These are phyloP conservation scores for Fusarium marasasianum DNA, from an alignment of 2,329 filamentous ascomycete species.

Conservation along the genomic window DNA sequence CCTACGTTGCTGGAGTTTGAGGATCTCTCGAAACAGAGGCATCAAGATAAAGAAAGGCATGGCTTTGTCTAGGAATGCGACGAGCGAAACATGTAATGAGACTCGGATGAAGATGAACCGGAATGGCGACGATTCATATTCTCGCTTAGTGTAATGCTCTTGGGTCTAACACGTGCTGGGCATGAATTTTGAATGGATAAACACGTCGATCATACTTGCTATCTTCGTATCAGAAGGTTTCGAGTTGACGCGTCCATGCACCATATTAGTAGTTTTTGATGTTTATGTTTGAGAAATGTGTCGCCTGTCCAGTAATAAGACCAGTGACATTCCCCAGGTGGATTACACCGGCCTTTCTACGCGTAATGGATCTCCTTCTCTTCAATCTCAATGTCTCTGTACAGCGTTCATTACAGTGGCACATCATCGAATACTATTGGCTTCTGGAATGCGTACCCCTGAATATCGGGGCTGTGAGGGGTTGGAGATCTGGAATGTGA, in stretches of 20 bases:
- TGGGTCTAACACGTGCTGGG: slow-evolving; percentile 7
- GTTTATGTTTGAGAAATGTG: slow-evolving; percentile 31
- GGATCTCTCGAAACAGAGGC: slow-evolving; percentile 9
- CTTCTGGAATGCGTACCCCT: slow-evolving; percentile 19
- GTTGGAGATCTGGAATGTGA: slow-evolving; percentile 25
- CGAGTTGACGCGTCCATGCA: slow-evolving; percentile 35
- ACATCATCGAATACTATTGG: slow-evolving; percentile 11
- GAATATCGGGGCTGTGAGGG: slow-evolving; percentile 32
- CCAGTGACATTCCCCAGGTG: slow-evolving; percentile 3
- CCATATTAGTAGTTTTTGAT: slow-evolving; percentile 3
- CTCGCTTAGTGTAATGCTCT: neutral
- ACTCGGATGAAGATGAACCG: slow-evolving; percentile 29
- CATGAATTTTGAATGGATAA: slow-evolving; percentile 6
- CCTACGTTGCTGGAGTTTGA: neutral
- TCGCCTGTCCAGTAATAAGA: slow-evolving; percentile 18
- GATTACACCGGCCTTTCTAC: slow-evolving; percentile 3
- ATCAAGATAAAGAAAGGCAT: neutral
- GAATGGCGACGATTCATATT: slow-evolving; percentile 11
- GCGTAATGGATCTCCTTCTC: slow-evolving; percentile 9
- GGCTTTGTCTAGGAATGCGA: neutral
- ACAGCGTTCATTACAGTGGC: neutral
- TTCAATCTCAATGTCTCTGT: slow-evolving; percentile 20
- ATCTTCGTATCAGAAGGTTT: slow-evolving; percentile 23
- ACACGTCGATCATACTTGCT: slow-evolving; percentile 25
- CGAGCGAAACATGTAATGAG: slow-evolving; percentile 25